phyloP scores from a whole-genome alignment of 176 grass and related monocot genomes.

The Rhynchospora breviuscula region DNA sequence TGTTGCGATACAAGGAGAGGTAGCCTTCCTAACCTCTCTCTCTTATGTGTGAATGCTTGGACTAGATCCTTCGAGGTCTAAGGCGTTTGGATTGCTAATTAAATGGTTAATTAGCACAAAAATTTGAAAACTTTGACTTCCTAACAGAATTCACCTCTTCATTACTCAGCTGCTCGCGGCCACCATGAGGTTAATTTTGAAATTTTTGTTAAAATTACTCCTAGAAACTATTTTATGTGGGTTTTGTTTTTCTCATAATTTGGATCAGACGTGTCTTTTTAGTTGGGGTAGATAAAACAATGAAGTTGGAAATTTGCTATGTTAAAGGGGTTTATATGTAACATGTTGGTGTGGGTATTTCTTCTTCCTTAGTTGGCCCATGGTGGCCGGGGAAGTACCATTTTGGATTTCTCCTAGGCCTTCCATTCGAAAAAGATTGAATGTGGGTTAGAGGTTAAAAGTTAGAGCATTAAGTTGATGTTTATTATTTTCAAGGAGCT shows the following conservation, averaged over 20 bases:
- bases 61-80: too few relatives aligned
- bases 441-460: neutral
- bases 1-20: too few relatives aligned
- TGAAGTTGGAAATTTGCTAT: neutral
- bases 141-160: conserved; percentile 88
- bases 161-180: conserved; percentile 82
- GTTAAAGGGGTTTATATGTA: neutral
- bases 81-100: too few relatives aligned
- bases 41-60: too few relatives aligned
- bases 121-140: too few relatives aligned
- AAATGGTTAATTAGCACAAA: too few relatives aligned
- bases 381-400: too few relatives aligned
- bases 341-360: conserved; percentile 5
- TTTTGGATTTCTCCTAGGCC: too few relatives aligned
- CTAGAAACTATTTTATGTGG: neutral
- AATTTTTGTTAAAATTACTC: neutral
- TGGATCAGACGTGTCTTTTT: neutral
- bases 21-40: too few relatives aligned
- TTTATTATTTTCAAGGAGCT: neutral
- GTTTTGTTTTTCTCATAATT: conserved; percentile 7
- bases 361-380: neutral
- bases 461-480: neutral
- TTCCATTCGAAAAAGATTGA: neutral
- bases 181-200: conserved; percentile 76
- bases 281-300: conserved; percentile 11